phyloP scores from a whole-genome alignment of 208 protist species.

The Strigomonas galati region DNA sequence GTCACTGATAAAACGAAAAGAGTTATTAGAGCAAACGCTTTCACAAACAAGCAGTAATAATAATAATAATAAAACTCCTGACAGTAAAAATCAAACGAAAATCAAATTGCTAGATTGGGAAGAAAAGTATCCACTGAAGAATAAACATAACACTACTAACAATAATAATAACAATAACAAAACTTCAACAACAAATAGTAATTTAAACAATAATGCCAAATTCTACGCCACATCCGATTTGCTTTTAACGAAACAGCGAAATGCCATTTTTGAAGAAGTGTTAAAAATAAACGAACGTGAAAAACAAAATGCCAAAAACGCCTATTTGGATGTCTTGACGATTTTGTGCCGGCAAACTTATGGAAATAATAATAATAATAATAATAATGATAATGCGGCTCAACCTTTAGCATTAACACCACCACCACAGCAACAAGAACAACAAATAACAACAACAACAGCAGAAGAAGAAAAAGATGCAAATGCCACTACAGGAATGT shows the following conservation, averaged over 20 bases:
- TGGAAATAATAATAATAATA: too few relatives aligned
- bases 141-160: neutral
- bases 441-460: too few relatives aligned
- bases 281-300: neutral
- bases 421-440: too few relatives aligned
- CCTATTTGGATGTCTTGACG: conserved; percentile 4
- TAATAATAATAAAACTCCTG: neutral
- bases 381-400: too few relatives aligned
- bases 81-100: too few relatives aligned
- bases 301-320: neutral
- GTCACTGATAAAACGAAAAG: conserved; percentile 21
- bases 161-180: neutral
- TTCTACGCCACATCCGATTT: neutral
- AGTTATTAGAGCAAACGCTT: neutral
- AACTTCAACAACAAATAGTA: neutral
- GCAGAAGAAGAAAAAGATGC: too few relatives aligned
- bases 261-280: neutral
- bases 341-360: neutral
- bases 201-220: neutral
- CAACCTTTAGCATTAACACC: too few relatives aligned
- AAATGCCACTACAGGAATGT: too few relatives aligned
- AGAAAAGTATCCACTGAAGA: neutral
- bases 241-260: neutral
- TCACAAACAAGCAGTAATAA: neutral
- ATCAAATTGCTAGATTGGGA: conserved; percentile 4